A percentile compares a stretch with the other conserved stretches of the same genome.
phyloP scores from a whole-genome alignment of 345 rosid genomes.

The Gossypium anomalum region DNA sequence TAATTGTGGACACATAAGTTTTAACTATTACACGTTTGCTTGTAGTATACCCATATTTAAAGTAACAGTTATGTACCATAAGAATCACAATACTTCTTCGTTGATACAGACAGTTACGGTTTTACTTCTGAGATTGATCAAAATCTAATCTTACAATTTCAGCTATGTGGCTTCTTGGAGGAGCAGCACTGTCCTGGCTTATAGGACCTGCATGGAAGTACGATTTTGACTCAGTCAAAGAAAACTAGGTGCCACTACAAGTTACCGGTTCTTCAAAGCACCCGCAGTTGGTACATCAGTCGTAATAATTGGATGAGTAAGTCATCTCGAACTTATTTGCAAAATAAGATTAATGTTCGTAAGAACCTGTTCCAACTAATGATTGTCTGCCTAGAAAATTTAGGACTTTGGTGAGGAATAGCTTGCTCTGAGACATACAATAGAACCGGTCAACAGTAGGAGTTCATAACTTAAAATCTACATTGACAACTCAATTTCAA shows the following conservation, averaged over 20 bases:
- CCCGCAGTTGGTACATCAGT: slow-evolving; percentile 90
- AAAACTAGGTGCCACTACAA: slow-evolving; percentile 69
- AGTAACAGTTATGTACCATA: not conserved
- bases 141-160: slow-evolving; percentile 11
- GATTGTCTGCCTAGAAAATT: not conserved
- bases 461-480: too few relatives aligned
- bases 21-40: not conserved
- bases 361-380: not conserved
- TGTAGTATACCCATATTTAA: too few relatives aligned
- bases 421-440: too few relatives aligned
- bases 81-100: too few relatives aligned
- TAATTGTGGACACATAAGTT: slow-evolving; percentile 94
- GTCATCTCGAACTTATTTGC: slow-evolving; percentile 17
- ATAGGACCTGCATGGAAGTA: slow-evolving; percentile 82
- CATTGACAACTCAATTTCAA: too few relatives aligned
- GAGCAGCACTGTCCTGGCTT: slow-evolving; percentile 68
- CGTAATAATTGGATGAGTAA: slow-evolving; percentile 80
- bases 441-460: too few relatives aligned
- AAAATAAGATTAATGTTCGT: not conserved
- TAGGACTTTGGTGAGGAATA: too few relatives aligned
- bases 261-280: slow-evolving; percentile 61
- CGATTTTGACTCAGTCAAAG: slow-evolving; percentile 33
- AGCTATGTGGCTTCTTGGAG: slow-evolving; percentile 87
- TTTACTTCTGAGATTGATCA: not conserved
- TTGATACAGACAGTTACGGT: not conserved